These are phyloP conservation scores for Acer campestre DNA, from an alignment of 345 rosid species.

Conservation along the genomic window DNA sequence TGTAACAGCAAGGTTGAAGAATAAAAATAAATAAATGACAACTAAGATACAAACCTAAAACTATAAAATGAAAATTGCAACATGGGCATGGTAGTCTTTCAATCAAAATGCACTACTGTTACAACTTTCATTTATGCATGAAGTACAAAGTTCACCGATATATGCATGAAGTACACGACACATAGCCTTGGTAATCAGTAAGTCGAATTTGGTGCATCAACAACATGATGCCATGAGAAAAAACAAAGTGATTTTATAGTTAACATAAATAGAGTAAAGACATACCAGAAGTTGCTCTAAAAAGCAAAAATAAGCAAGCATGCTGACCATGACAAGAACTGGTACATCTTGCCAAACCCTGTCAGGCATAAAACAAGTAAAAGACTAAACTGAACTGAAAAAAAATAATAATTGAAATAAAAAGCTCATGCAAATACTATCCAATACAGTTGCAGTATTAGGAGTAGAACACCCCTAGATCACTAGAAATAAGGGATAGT, in stretches of 20 bases:
- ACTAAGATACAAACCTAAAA: neutral
- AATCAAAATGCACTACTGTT: too few relatives aligned
- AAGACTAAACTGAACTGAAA: slow-evolving; percentile 10
- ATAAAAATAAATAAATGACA: neutral
- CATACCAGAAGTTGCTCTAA: slow-evolving; percentile 63
- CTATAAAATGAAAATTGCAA: too few relatives aligned
- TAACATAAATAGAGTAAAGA: neutral
- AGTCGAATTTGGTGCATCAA: neutral
- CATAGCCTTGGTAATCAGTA: neutral
- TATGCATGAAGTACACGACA: neutral
- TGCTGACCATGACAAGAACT: slow-evolving; percentile 65
- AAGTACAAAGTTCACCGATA: neutral
- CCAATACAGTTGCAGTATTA: neutral
- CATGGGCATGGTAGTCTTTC: too few relatives aligned
- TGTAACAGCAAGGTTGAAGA: neutral
- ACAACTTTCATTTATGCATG: too few relatives aligned
- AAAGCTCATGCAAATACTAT: neutral
- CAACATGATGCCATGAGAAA: neutral
- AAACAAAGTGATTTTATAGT: slow-evolving; percentile 1
- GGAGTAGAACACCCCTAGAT: too few relatives aligned
- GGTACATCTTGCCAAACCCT: slow-evolving; percentile 61
- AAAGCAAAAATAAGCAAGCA: slow-evolving; percentile 71
- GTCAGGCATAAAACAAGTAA: slow-evolving; percentile 20
- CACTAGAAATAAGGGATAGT: too few relatives aligned
- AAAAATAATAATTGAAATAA: too few relatives aligned